Base-by-base conservation (phyloP, 257 asterid genomes). In the Marsdenia floribunda region DNA sequence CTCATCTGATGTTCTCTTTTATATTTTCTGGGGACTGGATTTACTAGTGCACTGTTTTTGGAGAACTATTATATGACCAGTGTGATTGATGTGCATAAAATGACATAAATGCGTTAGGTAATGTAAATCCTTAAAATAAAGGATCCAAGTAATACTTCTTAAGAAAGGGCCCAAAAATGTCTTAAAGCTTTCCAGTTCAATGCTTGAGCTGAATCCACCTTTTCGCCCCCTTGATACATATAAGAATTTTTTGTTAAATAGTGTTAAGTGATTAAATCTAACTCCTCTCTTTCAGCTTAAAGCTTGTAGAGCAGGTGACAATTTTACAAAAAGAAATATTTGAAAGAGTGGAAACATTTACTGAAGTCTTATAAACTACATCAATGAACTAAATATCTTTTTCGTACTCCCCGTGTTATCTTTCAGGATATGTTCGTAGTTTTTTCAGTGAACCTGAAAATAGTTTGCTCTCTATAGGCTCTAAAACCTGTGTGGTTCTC, bases 401-500 rank as follows among this genome's bases (percentile, higher is more conserved):
- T 54, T 54, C 16, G 59, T 19, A 19, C 24, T 40, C 75, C 24
- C 18, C 6, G 0, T 12, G 57, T 46, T 22, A 22, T 44, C 14
- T 68, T 44, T 13, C 40, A 46, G 15, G 6, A n/a, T 3, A 9
- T 58, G 37, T 33, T 11, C 0, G 2, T 64, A 26, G 5, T 16
- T 53, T n/a, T 5, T 26, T 55, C 13, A 12, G 42, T 22, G 29
- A 68, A 69, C 13, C 13, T 58, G 40, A 47, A 46, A 69, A 47
- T 58, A 26, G 44, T 69, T 69, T 49, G 73, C 57, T 40, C 46
- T 55, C 60, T 55, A 19, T 19, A 19, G 60, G 60, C 60, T 55
- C 24, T 2, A 3, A 55, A 55, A 55, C 26, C 12, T n/a, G 22
- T 35, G 24, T 69, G 22, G 38, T 53, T 29, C 66, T 29, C 19